Base-by-base conservation (phyloP, 2,329 filamentous ascomycete species). In the Pseudogymnoascus sp. region DNA sequence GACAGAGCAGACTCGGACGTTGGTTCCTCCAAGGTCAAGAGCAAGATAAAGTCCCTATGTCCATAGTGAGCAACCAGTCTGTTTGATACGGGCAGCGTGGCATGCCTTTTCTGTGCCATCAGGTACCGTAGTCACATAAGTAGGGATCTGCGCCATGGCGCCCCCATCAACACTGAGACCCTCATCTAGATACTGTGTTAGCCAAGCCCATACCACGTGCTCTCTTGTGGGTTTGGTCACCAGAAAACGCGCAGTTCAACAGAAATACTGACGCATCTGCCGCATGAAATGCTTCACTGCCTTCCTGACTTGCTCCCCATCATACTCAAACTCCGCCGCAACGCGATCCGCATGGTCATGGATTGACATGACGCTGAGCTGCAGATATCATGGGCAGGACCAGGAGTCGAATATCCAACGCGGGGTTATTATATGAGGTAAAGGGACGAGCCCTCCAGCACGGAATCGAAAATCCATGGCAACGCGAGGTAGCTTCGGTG, bases 1-100 rank as follows among this genome's bases (percentile, higher is more conserved):
- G 71, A 99, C 89, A 44, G 93, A 97, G 79, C 94, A 99, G 71
- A 99, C 94, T 69, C 94, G 89, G 77, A 97, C 96, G 79, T 99
- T 99, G 67, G 94, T 99, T 70, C 94, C 94, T 65, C 94, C 94
- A n/a, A 99, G 84, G 72, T 99, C 94, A 67, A 99, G 92, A 39
- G 94, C 93, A 72, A 99, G 86, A 78, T 97, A 99, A 39, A 97
- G 81, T 58, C 94, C 94, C 91, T 69, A 59, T 25, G 25, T 15
- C 48, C 38, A 63, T 69, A 60, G 66, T 60, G 39, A 55, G 29
- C 29, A 35, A 55, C 27, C 3, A 48, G 31, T 29, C 21, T 55
- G 48, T 33, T 33, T 27, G 48, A 21, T 55, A 31, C n/a, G 29
- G 9, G n/a, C 27, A 36, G 39, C 9, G 29, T 38, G 21, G 21